phyloP scores from a whole-genome alignment of 352 stramenopile species.

The Phytophthora quininea region DNA sequence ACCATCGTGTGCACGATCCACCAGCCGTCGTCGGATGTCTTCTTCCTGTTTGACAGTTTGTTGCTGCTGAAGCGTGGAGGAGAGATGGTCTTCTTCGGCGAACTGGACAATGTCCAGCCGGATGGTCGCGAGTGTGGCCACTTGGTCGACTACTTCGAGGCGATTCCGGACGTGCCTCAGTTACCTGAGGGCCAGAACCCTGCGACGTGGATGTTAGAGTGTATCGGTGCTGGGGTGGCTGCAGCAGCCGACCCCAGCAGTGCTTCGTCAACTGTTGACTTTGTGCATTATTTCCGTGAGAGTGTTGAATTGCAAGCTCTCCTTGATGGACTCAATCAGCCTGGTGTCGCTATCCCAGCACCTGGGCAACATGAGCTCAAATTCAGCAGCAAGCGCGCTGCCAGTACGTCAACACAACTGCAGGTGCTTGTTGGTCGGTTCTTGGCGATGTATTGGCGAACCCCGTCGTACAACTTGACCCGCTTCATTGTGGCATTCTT shows the following conservation, averaged over 20 bases:
- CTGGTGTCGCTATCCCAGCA: conserved; percentile 27
- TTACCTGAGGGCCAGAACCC: conserved; percentile 44
- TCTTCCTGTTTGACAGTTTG: conserved; percentile 72
- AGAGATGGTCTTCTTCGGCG: conserved; percentile 61
- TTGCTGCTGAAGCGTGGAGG: conserved; percentile 76
- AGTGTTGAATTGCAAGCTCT: conserved; percentile 31
- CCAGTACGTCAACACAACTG: conserved; percentile 27
- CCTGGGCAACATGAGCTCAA: conserved; percentile 18
- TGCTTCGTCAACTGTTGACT: conserved; percentile 22
- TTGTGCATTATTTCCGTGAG: conserved; percentile 29
- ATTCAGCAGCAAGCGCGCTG: conserved; percentile 45
- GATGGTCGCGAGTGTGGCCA: conserved; percentile 20
- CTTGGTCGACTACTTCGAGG: conserved; percentile 51
- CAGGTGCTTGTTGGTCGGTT: conserved; percentile 42
- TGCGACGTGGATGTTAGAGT: conserved; percentile 86
- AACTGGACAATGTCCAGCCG: conserved; percentile 20
- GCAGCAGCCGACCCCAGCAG: conserved; percentile 9
- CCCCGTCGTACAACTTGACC: conserved; percentile 81
- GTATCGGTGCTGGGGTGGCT: conserved; percentile 42
- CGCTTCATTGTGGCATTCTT: conserved; percentile 59
- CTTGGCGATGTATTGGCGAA: conserved; percentile 81
- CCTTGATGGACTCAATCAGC: conserved; percentile 12
- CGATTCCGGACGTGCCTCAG: conserved; percentile 26
- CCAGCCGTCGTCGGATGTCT: conserved; percentile 34
- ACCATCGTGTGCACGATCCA: conserved; percentile 74